These are phyloP conservation scores for Epichloe gansuensis DNA, from an alignment of 2,329 filamentous ascomycete species.

Conservation along the genomic window DNA sequence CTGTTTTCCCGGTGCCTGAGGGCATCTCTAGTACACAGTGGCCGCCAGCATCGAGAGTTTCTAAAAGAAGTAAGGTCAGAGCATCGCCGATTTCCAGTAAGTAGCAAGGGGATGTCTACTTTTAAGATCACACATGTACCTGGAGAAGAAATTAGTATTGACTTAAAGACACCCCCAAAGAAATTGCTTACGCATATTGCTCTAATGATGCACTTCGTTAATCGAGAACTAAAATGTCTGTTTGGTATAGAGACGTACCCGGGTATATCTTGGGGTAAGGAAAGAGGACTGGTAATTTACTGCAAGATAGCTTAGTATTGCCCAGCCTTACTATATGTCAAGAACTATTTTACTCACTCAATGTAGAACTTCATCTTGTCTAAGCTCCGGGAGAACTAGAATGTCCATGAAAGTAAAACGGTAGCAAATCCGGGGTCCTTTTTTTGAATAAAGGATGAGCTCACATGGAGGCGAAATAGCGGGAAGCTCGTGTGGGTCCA, in stretches of 20 bases:
- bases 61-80: slow-evolving; percentile 16
- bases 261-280: slow-evolving; percentile 48
- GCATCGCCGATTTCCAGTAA: background rate
- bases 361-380: slow-evolving; percentile 38
- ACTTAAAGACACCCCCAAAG: background rate
- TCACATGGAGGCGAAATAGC: background rate
- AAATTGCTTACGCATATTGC: slow-evolving; percentile 38
- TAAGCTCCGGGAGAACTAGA: background rate
- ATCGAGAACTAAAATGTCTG: background rate
- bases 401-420: too few relatives aligned
- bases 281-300: slow-evolving; percentile 44
- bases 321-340: background rate
- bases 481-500: too few relatives aligned
- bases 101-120: slow-evolving; percentile 22
- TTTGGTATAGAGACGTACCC: slow-evolving; percentile 22
- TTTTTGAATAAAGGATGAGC: background rate
- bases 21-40: slow-evolving; percentile 98
- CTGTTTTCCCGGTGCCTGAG: slow-evolving; percentile 94
- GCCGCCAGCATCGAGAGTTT: slow-evolving; percentile 81
- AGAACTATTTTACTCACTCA: slow-evolving; percentile 23
- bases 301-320: slow-evolving; percentile 17
- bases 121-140: slow-evolving; percentile 46
- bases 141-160: slow-evolving; percentile 11
- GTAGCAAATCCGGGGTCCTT: background rate
- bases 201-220: slow-evolving; percentile 19